phyloP scores from a whole-genome alignment of 2,329 filamentous ascomycete genomes.

The Neofusicoccum kwambonambiense region DNA sequence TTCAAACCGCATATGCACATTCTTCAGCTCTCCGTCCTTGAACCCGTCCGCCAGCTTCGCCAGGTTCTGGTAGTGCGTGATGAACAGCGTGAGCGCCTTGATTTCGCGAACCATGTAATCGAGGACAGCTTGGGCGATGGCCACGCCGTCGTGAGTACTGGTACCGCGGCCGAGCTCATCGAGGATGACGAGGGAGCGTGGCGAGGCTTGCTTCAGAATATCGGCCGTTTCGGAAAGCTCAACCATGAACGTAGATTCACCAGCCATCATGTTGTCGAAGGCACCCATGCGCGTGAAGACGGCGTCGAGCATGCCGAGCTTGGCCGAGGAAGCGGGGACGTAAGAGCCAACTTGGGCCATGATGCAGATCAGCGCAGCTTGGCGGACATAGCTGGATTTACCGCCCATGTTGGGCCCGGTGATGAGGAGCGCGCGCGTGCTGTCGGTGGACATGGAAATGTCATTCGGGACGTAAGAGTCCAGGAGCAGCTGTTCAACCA shows the following conservation, averaged over 20 bases:
- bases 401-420: conserved; percentile 99
- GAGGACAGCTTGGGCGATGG: conserved; percentile 89
- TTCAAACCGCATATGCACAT: conserved; percentile 91
- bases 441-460: conserved; percentile 61
- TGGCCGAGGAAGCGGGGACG: conserved; percentile 74
- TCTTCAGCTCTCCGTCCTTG: conserved; percentile 64
- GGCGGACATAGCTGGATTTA: conserved; percentile 95
- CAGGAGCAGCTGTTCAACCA: conserved; percentile 88
- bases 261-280: conserved; percentile 91
- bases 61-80: conserved; percentile 94
- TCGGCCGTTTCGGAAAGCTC: conserved; percentile 89
- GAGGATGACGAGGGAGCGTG: conserved; percentile 81
- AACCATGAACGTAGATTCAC: conserved; percentile 97
- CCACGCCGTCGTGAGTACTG: conserved; percentile 91
- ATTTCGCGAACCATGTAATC: conserved; percentile 76
- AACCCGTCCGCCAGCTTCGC: conserved; percentile 71
- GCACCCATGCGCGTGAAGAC: conserved; percentile 96
- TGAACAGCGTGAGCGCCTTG: conserved; percentile 82
- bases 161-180: conserved; percentile 95
- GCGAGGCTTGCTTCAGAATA: conserved; percentile 85
- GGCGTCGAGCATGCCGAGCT: conserved; percentile 80
- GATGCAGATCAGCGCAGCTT: conserved; percentile 85
- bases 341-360: conserved; percentile 95
- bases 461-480: conserved; percentile 90
- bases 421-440: conserved; percentile 73